These are phyloP conservation scores for Wallacemonas sp. DNA, from an alignment of 208 protist species.

Conservation along the genomic window DNA sequence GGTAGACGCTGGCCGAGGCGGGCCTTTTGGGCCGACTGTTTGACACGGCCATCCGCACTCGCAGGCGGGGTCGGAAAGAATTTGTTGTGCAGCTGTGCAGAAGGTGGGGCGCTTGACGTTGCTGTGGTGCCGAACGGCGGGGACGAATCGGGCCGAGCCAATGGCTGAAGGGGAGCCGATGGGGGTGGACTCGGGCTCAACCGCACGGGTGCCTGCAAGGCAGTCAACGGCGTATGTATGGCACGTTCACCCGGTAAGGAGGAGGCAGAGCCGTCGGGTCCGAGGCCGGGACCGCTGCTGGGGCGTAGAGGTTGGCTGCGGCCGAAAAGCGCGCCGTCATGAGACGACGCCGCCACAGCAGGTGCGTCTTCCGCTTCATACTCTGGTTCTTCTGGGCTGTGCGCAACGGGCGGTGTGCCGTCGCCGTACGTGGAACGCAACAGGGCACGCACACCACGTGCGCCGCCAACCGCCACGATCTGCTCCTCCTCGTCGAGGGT, in stretches of 20 bases:
- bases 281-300: too few species aligned
- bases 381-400: too few species aligned
- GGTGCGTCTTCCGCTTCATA: too few species aligned
- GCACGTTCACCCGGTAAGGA: not conserved
- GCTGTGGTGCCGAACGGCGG: not conserved
- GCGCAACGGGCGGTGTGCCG: too few species aligned
- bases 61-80: conserved; percentile 35
- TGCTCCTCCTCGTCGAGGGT: conserved; percentile 13
- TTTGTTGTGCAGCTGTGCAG: conserved; percentile 10
- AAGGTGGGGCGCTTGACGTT: not conserved
- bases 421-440: conserved; percentile 52
- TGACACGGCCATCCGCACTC: conserved; percentile 19
- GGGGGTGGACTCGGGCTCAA: conserved; percentile 8
- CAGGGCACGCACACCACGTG: conserved; percentile 71
- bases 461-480: conserved; percentile 49
- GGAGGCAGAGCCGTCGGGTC: too few species aligned
- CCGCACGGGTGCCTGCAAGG: not conserved
- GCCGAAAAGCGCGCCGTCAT: too few species aligned
- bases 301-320: too few species aligned
- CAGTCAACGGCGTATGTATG: not conserved
- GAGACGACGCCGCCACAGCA: too few species aligned
- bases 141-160: conserved; percentile 9
- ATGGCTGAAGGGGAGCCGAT: not conserved
- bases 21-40: conserved; percentile 1
- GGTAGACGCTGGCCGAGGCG: conserved; percentile 5